Evolutionary conservation across 2,329 filamentous ascomycete species (phyloP), one percentile per base, ranked within the genome.

Genomic region (Paecilomyces dactylethromorphus): DNA sequence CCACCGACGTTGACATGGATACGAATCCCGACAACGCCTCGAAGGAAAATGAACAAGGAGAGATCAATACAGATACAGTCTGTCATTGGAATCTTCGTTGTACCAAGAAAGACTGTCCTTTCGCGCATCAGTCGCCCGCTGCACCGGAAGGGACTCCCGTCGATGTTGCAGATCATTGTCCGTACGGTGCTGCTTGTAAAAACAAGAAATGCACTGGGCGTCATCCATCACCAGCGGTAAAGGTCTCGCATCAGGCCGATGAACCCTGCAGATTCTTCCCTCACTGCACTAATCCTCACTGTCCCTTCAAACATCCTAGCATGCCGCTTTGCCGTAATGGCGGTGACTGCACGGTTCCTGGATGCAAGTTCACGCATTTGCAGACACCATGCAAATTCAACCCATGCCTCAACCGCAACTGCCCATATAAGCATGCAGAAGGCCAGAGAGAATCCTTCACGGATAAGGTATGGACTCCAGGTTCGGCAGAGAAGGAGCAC

Each of bases 81-180:
- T 99, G 94, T 84, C 91, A 89, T 69, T 99, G 87, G 80, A 97
- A 97, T 77, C 80, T 94, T 57, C 82, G 84, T 63, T 99, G 94
- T 79, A 90, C 89, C 45, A 95, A 95, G 75, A 86, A 85, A 65
- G 90, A 95, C 62, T 99, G 94, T 78, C 89, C 88, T 64, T 99
- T 91, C 73, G 94, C 91, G 18, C 94, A 99, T 70, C 93, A 97
- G 77, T 96, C 92, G 15, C 92, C 94, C 1, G 92, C 90, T 1
- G 92, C 93, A 32, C 89, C 91, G 3, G 87, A 88, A 1, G 90
- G 89, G 29, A 84, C 84, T 1, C 82, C 87, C 0, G 81, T 97
- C 59, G 94, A 97, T 72, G 82, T 92, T 65, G 84, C 82, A 59
- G 91, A 96, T 68, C 81, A 83, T 18, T 99, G 94, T 78, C 84